These are phyloP conservation scores for Tilletia setariae DNA, from an alignment of 1,284 basidiomycete species.

Conservation along the genomic window DNA sequence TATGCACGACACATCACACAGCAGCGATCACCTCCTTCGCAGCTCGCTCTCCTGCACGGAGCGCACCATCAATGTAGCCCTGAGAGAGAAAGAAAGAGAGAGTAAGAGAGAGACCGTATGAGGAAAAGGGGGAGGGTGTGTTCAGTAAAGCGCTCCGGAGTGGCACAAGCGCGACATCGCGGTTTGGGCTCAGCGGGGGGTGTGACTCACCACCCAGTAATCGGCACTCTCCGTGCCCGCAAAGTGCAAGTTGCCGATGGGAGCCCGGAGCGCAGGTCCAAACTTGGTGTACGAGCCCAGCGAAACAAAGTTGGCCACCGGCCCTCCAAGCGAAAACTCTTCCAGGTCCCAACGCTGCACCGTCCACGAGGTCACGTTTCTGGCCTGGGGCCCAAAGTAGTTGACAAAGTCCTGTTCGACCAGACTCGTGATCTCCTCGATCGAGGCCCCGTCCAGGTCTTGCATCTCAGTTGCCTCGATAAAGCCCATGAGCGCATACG, in stretches of 20 bases:
- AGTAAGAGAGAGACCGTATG: too few species aligned
- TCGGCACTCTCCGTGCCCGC: conserved; percentile 21
- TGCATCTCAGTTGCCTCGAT: conserved; percentile 16
- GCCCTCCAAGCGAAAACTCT: conserved; percentile 20
- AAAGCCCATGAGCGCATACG: conserved; percentile 12
- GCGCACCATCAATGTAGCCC: conserved; percentile 23
- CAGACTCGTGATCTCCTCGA: not conserved
- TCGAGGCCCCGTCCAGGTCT: not conserved
- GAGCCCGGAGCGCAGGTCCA: not conserved
- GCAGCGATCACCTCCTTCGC: conserved; percentile 14
- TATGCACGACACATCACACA: too few species aligned
- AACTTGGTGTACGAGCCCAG: conserved; percentile 3
- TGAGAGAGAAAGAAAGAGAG: too few species aligned
- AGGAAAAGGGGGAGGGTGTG: too few species aligned
- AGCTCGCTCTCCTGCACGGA: conserved; percentile 17
- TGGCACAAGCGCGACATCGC: too few species aligned
- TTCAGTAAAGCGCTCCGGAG: too few species aligned
- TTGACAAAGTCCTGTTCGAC: not conserved
- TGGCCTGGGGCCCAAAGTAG: conserved; percentile 19
- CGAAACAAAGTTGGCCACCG: not conserved
- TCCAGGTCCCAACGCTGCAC: conserved; percentile 19
- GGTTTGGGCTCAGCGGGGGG: too few species aligned
- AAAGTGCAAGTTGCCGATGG: conserved; percentile 18
- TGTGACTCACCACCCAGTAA: conserved; percentile 19
- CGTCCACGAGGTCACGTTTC: conserved; percentile 10